Evolutionary conservation across 805 yeast genomes (phyloP).

Genomic region (Dipodascus albidus): DNA sequence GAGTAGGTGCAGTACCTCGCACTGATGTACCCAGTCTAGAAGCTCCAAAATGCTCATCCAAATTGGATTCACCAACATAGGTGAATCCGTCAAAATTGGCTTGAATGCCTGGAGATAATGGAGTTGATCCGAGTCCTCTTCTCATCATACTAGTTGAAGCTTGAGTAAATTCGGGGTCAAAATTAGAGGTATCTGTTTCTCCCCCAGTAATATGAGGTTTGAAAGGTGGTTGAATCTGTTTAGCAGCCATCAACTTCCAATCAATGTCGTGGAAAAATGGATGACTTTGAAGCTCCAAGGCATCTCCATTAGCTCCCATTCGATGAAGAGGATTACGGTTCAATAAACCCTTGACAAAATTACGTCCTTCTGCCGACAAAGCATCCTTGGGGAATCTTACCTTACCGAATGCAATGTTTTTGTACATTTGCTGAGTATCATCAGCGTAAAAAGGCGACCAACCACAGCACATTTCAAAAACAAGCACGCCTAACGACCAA

Average conservation of each 20-base stretch:
- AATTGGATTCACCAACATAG: slow-evolving; percentile 71
- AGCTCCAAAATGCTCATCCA: slow-evolving; percentile 61
- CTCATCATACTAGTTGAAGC: slow-evolving; percentile 59
- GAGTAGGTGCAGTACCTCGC: slow-evolving; percentile 11
- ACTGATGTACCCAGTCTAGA: slow-evolving; percentile 7
- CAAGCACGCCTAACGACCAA: slow-evolving; percentile 91
- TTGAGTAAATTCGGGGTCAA: slow-evolving; percentile 91
- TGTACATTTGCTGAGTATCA: slow-evolving; percentile 94
- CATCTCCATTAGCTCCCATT: slow-evolving; percentile 79
- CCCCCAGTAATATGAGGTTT: slow-evolving; percentile 71
- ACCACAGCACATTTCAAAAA: slow-evolving; percentile 97
- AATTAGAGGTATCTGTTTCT: slow-evolving; percentile 87
- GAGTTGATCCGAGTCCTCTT: slow-evolving; percentile 34
- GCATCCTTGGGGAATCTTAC: slow-evolving; percentile 94
- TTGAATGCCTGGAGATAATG: slow-evolving; percentile 83
- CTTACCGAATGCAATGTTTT: slow-evolving; percentile 93
- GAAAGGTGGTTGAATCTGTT: slow-evolving; percentile 87
- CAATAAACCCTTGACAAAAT: slow-evolving; percentile 83
- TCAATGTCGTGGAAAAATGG: slow-evolving; percentile 82
- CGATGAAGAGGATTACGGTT: slow-evolving; percentile 91
- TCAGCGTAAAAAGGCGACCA: slow-evolving; percentile 98
- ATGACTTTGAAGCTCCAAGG: slow-evolving; percentile 80
- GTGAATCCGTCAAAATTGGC: slow-evolving; percentile 94
- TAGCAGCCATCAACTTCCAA: slow-evolving; percentile 66
- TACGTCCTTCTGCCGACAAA: slow-evolving; percentile 78